Percentiles rank a stretch among this genome's conserved stretches.
phyloP scores from a whole-genome alignment of 1,284 basidiomycete genomes.

The Wallemia ichthyophaga region DNA sequence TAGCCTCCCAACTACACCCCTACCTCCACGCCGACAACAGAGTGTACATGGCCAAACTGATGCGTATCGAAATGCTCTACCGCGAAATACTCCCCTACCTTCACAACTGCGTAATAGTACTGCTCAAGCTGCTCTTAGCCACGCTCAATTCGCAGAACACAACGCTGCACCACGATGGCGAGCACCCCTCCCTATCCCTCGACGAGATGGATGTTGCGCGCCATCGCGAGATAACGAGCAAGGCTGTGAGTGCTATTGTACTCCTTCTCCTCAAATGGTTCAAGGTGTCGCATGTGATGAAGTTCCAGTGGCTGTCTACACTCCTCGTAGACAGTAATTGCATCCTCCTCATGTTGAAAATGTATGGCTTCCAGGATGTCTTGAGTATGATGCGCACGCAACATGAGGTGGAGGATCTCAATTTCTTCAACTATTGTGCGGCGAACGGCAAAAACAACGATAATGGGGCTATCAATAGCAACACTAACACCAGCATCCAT shows the following conservation, averaged over 20 bases:
- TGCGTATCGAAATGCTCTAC: slow-evolving; percentile 67
- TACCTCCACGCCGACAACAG: slow-evolving; percentile 21
- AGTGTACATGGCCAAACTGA: slow-evolving; percentile 50
- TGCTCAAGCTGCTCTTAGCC: slow-evolving; percentile 59
- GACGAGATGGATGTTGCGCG: slow-evolving; percentile 84
- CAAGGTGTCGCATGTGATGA: slow-evolving; percentile 91
- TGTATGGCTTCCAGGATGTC: slow-evolving; percentile 88
- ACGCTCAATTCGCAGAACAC: slow-evolving; percentile 30
- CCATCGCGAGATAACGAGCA: slow-evolving; percentile 90
- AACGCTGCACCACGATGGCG: slow-evolving; percentile 5
- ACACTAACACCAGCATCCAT: too few species aligned
- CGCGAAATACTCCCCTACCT: slow-evolving; percentile 49
- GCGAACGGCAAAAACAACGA: too few species aligned
- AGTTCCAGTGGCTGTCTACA: slow-evolving; percentile 89
- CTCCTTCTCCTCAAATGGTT: slow-evolving; percentile 86
- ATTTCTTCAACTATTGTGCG: slow-evolving; percentile 97
- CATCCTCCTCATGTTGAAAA: slow-evolving; percentile 74
- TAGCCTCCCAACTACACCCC: neutral
- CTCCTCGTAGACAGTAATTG: slow-evolving; percentile 86
- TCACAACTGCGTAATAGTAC: slow-evolving; percentile 59
- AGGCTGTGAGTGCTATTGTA: slow-evolving; percentile 83
- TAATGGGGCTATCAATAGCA: too few species aligned
- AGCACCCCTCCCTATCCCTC: slow-evolving; percentile 39
- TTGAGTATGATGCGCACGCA: slow-evolving; percentile 50
- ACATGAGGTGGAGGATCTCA: slow-evolving; percentile 53